A percentile compares a stretch with the other conserved stretches of the same genome.
Conservation (phyloP, 768 basidiomycete genomes). For the Guyanaporus albipodus region DNA sequence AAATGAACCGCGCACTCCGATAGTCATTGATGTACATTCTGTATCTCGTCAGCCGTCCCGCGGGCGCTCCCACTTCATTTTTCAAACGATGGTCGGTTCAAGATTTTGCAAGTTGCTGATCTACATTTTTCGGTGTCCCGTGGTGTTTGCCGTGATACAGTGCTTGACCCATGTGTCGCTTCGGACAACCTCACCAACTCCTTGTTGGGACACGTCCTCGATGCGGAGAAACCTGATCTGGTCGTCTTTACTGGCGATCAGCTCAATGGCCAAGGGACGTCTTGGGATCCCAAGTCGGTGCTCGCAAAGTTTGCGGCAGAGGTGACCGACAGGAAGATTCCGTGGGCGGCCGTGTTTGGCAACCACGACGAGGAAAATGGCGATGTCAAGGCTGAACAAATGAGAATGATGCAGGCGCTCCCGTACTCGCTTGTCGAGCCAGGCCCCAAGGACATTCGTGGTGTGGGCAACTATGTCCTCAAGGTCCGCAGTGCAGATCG, state of each 20-base stretch:
- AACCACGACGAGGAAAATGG: slow-evolving; percentile 89
- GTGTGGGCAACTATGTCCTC: slow-evolving; percentile 87
- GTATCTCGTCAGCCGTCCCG: slow-evolving; percentile 53
- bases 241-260: slow-evolving; percentile 94
- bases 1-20: neutral
- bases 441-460: slow-evolving; percentile 83
- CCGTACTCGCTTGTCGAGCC: slow-evolving; percentile 81
- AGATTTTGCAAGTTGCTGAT: slow-evolving; percentile 88
- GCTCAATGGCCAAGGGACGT: slow-evolving; percentile 85
- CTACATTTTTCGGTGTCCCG: slow-evolving; percentile 85
- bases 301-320: slow-evolving; percentile 83
- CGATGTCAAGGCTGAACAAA: slow-evolving; percentile 55
- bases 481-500: slow-evolving; percentile 82
- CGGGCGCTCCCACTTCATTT: slow-evolving; percentile 80
- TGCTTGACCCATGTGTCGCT: slow-evolving; percentile 43
- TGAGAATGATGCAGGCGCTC: slow-evolving; percentile 67
- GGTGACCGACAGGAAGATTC: slow-evolving; percentile 70
- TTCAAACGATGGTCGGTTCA: slow-evolving; percentile 78
- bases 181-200: slow-evolving; percentile 80
- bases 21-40: slow-evolving; percentile 2
- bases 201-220: slow-evolving; percentile 67
- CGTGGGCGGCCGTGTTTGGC: slow-evolving; percentile 92
- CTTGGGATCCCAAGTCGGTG: slow-evolving; percentile 86
- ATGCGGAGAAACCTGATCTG: slow-evolving; percentile 81
- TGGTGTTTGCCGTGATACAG: slow-evolving; percentile 74